Conservation (phyloP, 345 rosid genomes). For the Bruguiera gymnorhiza region DNA sequence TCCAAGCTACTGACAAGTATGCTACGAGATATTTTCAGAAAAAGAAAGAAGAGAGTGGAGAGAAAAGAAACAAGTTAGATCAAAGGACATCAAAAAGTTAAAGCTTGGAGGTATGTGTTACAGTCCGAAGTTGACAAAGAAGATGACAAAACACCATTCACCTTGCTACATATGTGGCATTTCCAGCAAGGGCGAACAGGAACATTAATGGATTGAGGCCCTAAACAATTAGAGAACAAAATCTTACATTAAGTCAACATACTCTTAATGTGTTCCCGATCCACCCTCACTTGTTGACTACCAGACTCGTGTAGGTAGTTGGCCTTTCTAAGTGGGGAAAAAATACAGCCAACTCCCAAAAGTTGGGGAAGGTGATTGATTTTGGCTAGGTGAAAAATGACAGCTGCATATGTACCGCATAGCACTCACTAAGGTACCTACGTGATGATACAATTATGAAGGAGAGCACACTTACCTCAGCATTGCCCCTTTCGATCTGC, state of each 20-base stretch:
- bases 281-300: neutral
- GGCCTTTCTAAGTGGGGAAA: neutral
- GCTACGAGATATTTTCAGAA: conserved; percentile 30
- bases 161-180: conserved; percentile 79
- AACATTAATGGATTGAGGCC: conserved; percentile 89
- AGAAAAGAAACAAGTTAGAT: neutral
- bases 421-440: neutral
- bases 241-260: conserved; percentile 5
- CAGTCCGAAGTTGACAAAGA: neutral
- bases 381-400: conserved; percentile 4
- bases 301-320: too few relatives aligned
- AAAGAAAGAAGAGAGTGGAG: neutral
- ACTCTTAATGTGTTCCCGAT: neutral
- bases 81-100: neutral
- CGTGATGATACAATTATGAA: neutral
- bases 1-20: conserved; percentile 61
- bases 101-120: neutral
- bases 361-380: neutral
- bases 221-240: conserved; percentile 34
- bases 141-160: conserved; percentile 14
- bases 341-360: neutral
- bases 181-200: conserved; percentile 74
- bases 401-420: neutral
- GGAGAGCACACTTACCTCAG: conserved; percentile 48
- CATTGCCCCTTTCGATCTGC: conserved; percentile 81